Conservation (phyloP, 2,329 filamentous ascomycete species). For the Penicillium sp. region DNA sequence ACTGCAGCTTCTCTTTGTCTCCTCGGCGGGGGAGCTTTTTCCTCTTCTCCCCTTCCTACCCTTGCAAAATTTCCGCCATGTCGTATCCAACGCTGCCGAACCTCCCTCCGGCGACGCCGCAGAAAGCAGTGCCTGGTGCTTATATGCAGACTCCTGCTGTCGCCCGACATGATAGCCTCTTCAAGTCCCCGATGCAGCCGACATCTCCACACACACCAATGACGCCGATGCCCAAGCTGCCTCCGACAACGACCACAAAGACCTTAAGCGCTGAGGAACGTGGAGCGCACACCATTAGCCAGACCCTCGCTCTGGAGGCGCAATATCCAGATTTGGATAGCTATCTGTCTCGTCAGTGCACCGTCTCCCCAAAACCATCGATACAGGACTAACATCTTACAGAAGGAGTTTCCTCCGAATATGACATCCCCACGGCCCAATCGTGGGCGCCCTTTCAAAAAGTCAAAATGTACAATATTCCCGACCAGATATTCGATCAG, state of each 20-base stretch:
- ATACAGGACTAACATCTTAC: background rate
- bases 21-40: constrained; percentile 19
- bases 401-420: constrained; percentile 91
- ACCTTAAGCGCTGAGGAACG: constrained; percentile 68
- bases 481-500: constrained; percentile 87
- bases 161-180: constrained; percentile 30
- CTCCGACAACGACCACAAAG: constrained; percentile 37
- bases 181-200: constrained; percentile 9
- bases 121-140: constrained; percentile 42
- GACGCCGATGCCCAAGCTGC: constrained; percentile 34
- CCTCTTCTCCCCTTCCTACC: constrained; percentile 17
- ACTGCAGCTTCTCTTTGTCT: constrained; percentile 13
- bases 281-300: constrained; percentile 80
- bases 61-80: constrained; percentile 33
- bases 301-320: constrained; percentile 70
- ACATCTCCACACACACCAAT: constrained; percentile 30
- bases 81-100: constrained; percentile 40
- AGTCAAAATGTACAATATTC: constrained; percentile 81
- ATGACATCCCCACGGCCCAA: constrained; percentile 68
- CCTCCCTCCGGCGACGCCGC: constrained; percentile 33
- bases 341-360: constrained; percentile 76
- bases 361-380: background rate
- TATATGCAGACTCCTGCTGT: constrained; percentile 43
- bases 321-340: constrained; percentile 85
- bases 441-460: constrained; percentile 90